Conservation (phyloP, 1,139 yeast species). For the Torulaspora globosa region DNA sequence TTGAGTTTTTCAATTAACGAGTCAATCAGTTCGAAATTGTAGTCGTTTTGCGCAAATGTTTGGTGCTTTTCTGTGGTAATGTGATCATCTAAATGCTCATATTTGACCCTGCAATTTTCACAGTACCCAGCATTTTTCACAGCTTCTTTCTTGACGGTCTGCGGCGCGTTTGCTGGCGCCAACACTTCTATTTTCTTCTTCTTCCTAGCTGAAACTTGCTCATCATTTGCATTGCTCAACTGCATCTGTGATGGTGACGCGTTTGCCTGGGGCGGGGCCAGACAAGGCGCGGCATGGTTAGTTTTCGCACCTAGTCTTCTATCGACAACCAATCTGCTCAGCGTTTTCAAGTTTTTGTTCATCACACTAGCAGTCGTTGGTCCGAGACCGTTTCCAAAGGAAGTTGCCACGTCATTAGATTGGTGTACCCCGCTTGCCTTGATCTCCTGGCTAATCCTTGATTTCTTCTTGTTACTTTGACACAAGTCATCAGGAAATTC, state of each 20-base stretch:
- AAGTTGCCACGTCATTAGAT: conserved; percentile 34
- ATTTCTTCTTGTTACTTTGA: conserved; percentile 20
- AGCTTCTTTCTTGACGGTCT: conserved; percentile 14
- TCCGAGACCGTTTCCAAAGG: conserved; percentile 37
- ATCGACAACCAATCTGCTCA: conserved; percentile 35
- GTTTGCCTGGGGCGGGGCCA: conserved; percentile 1
- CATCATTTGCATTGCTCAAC: conserved; percentile 1
- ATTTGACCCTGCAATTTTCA: conserved; percentile 88
- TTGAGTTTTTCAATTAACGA: conserved; percentile 51
- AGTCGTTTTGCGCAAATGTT: conserved; percentile 68
- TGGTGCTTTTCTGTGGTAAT: conserved; percentile 67
- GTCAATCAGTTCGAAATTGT: conserved; percentile 76
- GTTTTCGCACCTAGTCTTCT: conserved; percentile 26
- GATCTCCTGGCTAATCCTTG: conserved; percentile 33
- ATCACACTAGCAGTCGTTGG: conserved; percentile 37
- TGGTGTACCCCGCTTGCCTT: conserved; percentile 39
- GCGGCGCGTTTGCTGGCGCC: conserved; percentile 8
- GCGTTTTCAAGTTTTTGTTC: conserved; percentile 32
- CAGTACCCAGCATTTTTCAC: conserved; percentile 60
- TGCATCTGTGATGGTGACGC: background rate
- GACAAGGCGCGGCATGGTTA: background rate
- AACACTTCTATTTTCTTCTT: conserved; percentile 7
- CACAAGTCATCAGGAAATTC: conserved; percentile 35
- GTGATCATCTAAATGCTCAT: conserved; percentile 77
- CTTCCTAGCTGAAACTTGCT: conserved; percentile 4